These are phyloP conservation scores for Colletotrichum acutatum DNA, from an alignment of 2,329 filamentous ascomycete species.

Conservation along the genomic window DNA sequence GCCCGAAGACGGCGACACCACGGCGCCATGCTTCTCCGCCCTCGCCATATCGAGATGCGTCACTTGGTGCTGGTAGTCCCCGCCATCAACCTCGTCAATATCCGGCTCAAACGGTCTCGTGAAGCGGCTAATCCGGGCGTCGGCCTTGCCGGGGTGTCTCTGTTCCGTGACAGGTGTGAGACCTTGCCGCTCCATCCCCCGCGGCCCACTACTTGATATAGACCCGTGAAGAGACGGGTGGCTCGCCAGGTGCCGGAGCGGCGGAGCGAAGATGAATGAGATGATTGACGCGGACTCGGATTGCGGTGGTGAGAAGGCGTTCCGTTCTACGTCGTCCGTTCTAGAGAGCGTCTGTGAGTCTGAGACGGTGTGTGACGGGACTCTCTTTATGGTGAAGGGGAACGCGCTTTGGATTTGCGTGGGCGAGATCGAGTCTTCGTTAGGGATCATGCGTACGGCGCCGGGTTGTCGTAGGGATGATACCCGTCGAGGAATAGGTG, in stretches of 20 bases:
- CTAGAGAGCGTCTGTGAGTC: background rate
- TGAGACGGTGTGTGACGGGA: background rate
- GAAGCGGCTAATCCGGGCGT: conserved; percentile 32
- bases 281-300: conserved; percentile 28
- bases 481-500: background rate
- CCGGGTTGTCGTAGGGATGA: background rate
- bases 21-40: background rate
- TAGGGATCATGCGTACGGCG: background rate
- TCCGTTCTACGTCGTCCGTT: background rate
- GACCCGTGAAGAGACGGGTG: conserved; percentile 11
- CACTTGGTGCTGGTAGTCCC: conserved; percentile 9
- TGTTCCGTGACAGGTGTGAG: conserved; percentile 26
- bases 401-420: background rate
- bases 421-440: background rate
- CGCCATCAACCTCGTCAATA: conserved; percentile 17
- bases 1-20: background rate
- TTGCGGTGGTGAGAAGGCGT: background rate
- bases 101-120: conserved; percentile 25
- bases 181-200: background rate
- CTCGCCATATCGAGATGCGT: background rate
- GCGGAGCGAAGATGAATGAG: conserved; percentile 29
- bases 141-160: conserved; percentile 25
- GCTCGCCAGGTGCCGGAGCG: conserved; percentile 27
- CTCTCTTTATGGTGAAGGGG: background rate
- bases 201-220: background rate